These are phyloP conservation scores for Bocquillonia castaneifolia DNA, from an alignment of 441 rosid genomes.

Conservation along the genomic window DNA sequence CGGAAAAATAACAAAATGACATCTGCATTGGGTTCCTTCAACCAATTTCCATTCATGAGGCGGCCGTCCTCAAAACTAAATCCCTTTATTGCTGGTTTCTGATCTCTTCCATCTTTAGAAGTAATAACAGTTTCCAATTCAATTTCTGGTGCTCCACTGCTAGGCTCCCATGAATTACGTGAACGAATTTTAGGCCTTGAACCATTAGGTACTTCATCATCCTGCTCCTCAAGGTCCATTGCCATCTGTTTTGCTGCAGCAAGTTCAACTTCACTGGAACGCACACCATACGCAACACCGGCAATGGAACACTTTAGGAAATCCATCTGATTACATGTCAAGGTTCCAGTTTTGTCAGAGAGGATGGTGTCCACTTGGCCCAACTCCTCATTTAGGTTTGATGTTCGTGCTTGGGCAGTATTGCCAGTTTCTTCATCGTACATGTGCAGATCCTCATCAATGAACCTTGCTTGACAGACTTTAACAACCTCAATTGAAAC, in stretches of 20 bases:
- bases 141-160: conserved; percentile 45
- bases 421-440: conserved; percentile 82
- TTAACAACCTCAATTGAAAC: conserved; percentile 95
- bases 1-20: conserved; percentile 57
- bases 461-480: conserved; percentile 85
- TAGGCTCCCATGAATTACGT: conserved; percentile 38
- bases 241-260: conserved; percentile 90
- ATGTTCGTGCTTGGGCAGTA: conserved; percentile 84
- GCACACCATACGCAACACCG: conserved; percentile 70
- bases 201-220: conserved; percentile 32
- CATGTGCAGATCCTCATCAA: conserved; percentile 76
- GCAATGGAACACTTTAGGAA: conserved; percentile 94
- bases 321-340: conserved; percentile 99
- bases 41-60: conserved; percentile 77
- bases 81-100: conserved; percentile 56
- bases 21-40: conserved; percentile 58
- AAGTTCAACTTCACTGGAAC: conserved; percentile 81
- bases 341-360: conserved; percentile 92
- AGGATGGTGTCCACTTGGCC: conserved; percentile 95
- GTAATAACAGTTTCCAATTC: conserved; percentile 66
- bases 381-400: conserved; percentile 90
- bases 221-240: conserved; percentile 59
- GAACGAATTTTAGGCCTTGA: conserved; percentile 28
- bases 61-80: conserved; percentile 86
- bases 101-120: conserved; percentile 36